Evolutionary conservation across 306 rosid genomes (phyloP), one percentile per base, ranked within the genome.

Genomic region (Cucurbita moschata): DNA sequence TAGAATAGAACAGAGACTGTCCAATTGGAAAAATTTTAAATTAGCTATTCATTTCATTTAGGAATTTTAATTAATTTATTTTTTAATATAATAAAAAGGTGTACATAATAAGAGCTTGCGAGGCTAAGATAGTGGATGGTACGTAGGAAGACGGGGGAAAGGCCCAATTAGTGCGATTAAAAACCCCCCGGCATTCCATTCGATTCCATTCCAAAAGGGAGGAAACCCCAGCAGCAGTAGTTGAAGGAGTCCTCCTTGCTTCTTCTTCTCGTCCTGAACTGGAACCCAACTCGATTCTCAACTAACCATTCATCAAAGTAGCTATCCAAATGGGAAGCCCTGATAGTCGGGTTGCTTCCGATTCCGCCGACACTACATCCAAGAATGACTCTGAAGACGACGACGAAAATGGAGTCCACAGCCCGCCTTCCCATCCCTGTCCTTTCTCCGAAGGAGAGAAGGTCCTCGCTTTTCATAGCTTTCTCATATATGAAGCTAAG

Each of bases 401-500:
- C 60, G 77, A 74, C n/a, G 78, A 75, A 18, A 60, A 37, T 38
- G 77, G 63, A 59, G 21, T 64, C 57, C 75, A 65, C 5, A 78
- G 53, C 35, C n/a, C 77, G 26, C 75, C 76, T 15, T 35, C 84
- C 55, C 74, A 30, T 38, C 84, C 89, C 8, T 44, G 82, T 75
- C 89, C 94, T 40, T 90, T 53, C 58, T 62, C 71, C 3, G 86
- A 44, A 39, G 90, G 83, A 38, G 94, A 88, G 50, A 87, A 77
- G 85, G 90, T 85, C 74, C 81, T 93, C 21, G 96, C 88, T 42
- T 81, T 14, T 38, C 94, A 88, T 56, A 74, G 43, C 43, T 0
- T 6, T 42, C 72, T 44, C 61, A 76, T 86, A 19, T 93, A 93
- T 78, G 89, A 80, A 62, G 98, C 96, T 43, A 93, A 88, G 96